phyloP scores from a whole-genome alignment of 1,284 basidiomycete genomes.

The Cutaneotrichosporon cutaneum region DNA sequence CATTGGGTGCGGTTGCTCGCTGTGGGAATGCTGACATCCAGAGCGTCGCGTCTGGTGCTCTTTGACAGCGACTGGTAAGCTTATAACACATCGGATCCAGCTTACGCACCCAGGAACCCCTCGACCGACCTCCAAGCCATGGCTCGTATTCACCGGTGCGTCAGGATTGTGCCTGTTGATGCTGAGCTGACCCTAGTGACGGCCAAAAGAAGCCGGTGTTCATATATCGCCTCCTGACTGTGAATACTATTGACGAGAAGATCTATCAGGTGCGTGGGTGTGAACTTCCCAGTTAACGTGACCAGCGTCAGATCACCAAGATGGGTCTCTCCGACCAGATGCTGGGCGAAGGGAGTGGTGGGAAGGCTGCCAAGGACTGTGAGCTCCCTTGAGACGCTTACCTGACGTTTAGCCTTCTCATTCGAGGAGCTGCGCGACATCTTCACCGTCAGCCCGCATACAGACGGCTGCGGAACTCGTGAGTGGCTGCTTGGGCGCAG shows the following conservation, averaged over 20 bases:
- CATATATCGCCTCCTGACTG: constrained; percentile 84
- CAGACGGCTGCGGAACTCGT: constrained; percentile 78
- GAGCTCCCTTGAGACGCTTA: constrained; percentile 61
- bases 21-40: constrained; percentile 16
- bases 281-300: not conserved
- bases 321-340: constrained; percentile 67
- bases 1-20: constrained; percentile 57
- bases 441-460: constrained; percentile 78
- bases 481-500: constrained; percentile 25
- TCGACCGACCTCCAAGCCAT: constrained; percentile 85
- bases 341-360: constrained; percentile 48
- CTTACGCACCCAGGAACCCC: constrained; percentile 41
- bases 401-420: constrained; percentile 64
- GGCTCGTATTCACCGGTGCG: constrained; percentile 90
- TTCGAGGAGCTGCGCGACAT: constrained; percentile 89
- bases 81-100: not conserved
- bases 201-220: constrained; percentile 90
- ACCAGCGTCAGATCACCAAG: constrained; percentile 89
- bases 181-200: constrained; percentile 60
- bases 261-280: constrained; percentile 44
- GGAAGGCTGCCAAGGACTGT: constrained; percentile 64
- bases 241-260: constrained; percentile 57
- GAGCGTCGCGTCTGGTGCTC: constrained; percentile 75
- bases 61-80: constrained; percentile 85
- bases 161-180: constrained; percentile 24